phyloP scores from a whole-genome alignment of 768 basidiomycete genomes.

The Sarcodon aspratus region DNA sequence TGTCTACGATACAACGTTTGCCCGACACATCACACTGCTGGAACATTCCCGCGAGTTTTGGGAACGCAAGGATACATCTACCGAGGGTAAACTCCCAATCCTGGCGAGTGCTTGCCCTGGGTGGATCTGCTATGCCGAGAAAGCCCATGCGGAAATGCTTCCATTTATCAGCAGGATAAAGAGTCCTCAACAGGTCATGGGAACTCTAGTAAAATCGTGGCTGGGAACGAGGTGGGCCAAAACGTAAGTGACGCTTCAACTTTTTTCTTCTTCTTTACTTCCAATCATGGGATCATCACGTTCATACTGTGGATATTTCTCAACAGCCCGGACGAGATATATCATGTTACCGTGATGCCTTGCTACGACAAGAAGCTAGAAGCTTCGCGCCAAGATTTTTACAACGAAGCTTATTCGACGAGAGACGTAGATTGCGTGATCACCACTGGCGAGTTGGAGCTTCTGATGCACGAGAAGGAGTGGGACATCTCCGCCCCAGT shows the following conservation, averaged over 20 bases:
- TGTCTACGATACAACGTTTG: slow-evolving; percentile 92
- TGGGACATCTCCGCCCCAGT: slow-evolving; percentile 64
- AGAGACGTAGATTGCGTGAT: slow-evolving; percentile 96
- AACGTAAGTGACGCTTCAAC: slow-evolving; percentile 36
- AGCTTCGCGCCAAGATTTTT: slow-evolving; percentile 91
- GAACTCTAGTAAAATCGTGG: slow-evolving; percentile 86
- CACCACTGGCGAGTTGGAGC: slow-evolving; percentile 88
- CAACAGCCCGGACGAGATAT: slow-evolving; percentile 75
- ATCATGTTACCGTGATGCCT: slow-evolving; percentile 97
- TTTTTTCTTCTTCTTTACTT: slow-evolving; percentile 2
- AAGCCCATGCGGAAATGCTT: slow-evolving; percentile 88
- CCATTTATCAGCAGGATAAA: slow-evolving; percentile 83
- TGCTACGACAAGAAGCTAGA: slow-evolving; percentile 99
- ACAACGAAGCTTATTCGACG: slow-evolving; percentile 67
- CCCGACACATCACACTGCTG: slow-evolving; percentile 71
- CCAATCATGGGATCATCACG: slow-evolving; percentile 1
- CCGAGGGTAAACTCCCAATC: slow-evolving; percentile 58
- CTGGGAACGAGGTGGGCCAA: slow-evolving; percentile 56
- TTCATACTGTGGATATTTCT: background rate
- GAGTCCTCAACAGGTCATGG: slow-evolving; percentile 93
- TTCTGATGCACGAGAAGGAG: slow-evolving; percentile 70
- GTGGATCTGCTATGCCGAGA: slow-evolving; percentile 99
- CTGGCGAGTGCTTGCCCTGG: slow-evolving; percentile 95
- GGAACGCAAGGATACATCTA: slow-evolving; percentile 42
- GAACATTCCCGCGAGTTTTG: slow-evolving; percentile 78